Percentiles rank a stretch among this genome's conserved stretches.
Evolutionary conservation across 1,284 basidiomycete species (phyloP).

Genomic region (Porodaedalea pini): DNA sequence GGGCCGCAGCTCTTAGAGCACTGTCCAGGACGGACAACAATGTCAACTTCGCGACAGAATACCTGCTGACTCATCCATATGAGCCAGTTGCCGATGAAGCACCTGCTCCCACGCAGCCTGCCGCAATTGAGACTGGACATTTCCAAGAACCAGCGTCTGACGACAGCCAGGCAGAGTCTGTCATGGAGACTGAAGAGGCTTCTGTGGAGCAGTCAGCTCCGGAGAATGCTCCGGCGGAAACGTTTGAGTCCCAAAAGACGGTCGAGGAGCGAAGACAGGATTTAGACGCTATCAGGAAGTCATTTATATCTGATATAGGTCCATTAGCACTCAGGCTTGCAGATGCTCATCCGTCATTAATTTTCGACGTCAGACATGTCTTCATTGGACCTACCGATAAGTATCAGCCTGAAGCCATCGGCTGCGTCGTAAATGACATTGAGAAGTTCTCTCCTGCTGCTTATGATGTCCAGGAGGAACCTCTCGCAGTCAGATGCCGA

Average conservation of each 20-base stretch:
- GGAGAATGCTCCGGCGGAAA: constrained; percentile 15
- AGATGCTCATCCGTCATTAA: constrained; percentile 82
- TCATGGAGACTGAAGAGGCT: constrained; percentile 20
- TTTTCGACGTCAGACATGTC: constrained; percentile 85
- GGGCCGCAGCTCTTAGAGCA: constrained; percentile 80
- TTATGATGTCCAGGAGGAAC: constrained; percentile 66
- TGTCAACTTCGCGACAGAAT: constrained; percentile 84
- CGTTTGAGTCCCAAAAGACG: constrained; percentile 27
- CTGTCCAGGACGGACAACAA: constrained; percentile 86
- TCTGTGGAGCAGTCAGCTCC: constrained; percentile 20
- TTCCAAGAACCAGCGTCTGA: constrained; percentile 30
- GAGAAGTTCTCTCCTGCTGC: constrained; percentile 62
- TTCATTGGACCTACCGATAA: constrained; percentile 64
- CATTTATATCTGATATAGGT: constrained; percentile 63
- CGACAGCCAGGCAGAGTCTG: constrained; percentile 26
- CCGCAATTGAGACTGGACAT: constrained; percentile 22
- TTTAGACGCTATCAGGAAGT: constrained; percentile 64
- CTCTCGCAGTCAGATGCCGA: constrained; percentile 77
- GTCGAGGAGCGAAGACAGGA: constrained; percentile 61
- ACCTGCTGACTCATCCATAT: constrained; percentile 81
- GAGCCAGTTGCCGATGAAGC: constrained; percentile 64
- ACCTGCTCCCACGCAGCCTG: constrained; percentile 27
- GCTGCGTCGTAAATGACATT: constrained; percentile 69
- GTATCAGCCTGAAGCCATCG: constrained; percentile 60
- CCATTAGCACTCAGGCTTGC: constrained; percentile 73